Evolutionary conservation across 805 yeast species (phyloP).

Genomic region (Hanseniaspora nectarophila): DNA sequence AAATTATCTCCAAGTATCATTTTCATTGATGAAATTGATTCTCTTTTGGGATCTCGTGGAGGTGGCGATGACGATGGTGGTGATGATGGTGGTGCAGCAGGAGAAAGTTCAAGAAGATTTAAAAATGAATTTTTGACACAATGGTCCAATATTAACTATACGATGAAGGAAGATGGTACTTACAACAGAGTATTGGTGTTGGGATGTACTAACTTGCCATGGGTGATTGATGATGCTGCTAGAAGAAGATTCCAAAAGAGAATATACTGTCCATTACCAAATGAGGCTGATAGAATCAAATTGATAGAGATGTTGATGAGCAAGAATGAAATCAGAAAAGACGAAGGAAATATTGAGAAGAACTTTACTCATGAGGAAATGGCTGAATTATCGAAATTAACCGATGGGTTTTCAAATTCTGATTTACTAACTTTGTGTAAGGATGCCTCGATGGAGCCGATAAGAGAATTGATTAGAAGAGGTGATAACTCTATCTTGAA

Average conservation of each 20-base stretch:
- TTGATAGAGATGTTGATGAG: conserved; percentile 59
- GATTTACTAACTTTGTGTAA: conserved; percentile 89
- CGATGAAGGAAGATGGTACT: conserved; percentile 28
- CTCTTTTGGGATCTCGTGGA: conserved; percentile 65
- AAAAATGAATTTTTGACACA: conserved; percentile 88
- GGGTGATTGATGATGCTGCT: conserved; percentile 97
- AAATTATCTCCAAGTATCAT: conserved; percentile 85
- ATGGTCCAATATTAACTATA: conserved; percentile 85
- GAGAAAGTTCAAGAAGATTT: conserved; percentile 78
- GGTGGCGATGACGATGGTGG: conserved; percentile 33
- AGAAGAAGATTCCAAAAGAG: conserved; percentile 83
- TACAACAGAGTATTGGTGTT: conserved; percentile 68
- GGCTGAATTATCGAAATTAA: conserved; percentile 30
- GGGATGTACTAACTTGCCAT: conserved; percentile 92
- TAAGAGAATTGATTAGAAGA: conserved; percentile 45
- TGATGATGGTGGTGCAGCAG: conserved; percentile 39
- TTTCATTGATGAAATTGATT: conserved; percentile 92
- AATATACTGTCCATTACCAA: conserved; percentile 90
- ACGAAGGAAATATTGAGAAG: neutral
- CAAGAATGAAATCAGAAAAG: conserved; percentile 23
- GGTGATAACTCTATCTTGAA: conserved; percentile 64
- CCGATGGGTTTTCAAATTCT: conserved; percentile 82
- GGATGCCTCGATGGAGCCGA: conserved; percentile 97
- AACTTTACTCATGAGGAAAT: neutral
- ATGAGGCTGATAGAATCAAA: conserved; percentile 60